These are phyloP conservation scores for Backusella macrospora DNA, from an alignment of 192 early-diverging fungal genomes.

Conservation along the genomic window DNA sequence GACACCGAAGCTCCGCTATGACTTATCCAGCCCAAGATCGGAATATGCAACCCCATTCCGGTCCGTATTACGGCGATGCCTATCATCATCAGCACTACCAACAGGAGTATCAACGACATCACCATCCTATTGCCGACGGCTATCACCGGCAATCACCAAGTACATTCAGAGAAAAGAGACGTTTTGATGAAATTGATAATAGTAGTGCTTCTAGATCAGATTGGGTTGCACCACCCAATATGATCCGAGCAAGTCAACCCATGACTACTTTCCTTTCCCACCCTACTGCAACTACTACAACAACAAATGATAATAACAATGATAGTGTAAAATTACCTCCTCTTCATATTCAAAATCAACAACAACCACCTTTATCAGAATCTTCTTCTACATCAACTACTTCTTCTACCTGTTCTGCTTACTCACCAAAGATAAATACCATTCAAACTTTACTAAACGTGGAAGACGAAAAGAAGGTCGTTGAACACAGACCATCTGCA, in stretches of 20 bases:
- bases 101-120: background rate
- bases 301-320: background rate
- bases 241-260: background rate
- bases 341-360: background rate
- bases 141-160: background rate
- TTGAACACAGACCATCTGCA: conserved; percentile 17
- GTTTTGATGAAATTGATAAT: background rate
- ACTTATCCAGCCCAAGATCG: background rate
- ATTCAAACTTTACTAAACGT: conserved; percentile 18
- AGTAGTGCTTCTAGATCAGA: background rate
- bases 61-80: conserved; percentile 23
- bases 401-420: conserved; percentile 20
- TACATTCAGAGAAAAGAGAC: background rate
- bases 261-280: too few species aligned
- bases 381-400: conserved; percentile 27
- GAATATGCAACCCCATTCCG: conserved; percentile 28
- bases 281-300: background rate
- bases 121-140: background rate
- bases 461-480: conserved; percentile 11
- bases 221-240: conserved; percentile 9
- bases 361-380: conserved; percentile 15
- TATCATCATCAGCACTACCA: background rate
- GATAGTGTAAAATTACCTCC: background rate
- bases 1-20: conserved; percentile 14
- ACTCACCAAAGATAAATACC: conserved; percentile 17